These are phyloP conservation scores for Vitis hybrid DNA, from an alignment of 177 flowering plant species.

Conservation along the genomic window DNA sequence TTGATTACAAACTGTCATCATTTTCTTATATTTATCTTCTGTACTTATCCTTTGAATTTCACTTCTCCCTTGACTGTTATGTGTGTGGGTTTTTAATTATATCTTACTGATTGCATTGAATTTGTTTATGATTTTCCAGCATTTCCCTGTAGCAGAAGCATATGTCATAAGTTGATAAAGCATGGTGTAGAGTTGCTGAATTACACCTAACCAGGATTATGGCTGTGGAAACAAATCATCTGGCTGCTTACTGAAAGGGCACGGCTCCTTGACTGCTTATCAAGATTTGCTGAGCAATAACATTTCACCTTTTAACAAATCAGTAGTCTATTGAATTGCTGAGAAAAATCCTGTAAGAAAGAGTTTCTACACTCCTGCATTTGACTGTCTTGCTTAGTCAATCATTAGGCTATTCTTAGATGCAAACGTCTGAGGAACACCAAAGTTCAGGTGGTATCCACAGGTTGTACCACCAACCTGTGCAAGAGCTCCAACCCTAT, in stretches of 20 bases:
- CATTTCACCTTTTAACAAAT: background rate
- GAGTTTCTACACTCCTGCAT: background rate
- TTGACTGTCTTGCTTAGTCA: background rate
- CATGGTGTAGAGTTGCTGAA: background rate
- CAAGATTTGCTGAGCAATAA: background rate
- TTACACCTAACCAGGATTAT: background rate
- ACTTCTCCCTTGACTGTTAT: background rate
- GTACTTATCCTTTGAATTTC: background rate
- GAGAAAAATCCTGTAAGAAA: background rate
- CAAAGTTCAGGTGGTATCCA: constrained; percentile 25
- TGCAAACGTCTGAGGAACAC: constrained; percentile 51
- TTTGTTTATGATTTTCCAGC: background rate
- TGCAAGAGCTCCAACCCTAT: constrained; percentile 32
- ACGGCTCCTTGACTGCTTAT: background rate
- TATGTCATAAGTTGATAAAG: too few relatives aligned
- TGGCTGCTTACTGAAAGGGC: background rate
- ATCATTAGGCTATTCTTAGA: constrained; percentile 13
- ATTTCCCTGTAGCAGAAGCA: background rate
- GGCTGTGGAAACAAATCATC: background rate
- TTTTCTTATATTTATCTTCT: background rate
- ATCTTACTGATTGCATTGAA: background rate
- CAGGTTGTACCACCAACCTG: constrained; percentile 32
- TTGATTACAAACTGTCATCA: background rate
- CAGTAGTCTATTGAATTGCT: background rate
- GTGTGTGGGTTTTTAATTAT: background rate